Evolutionary conservation across 2,329 filamentous ascomycete genomes (phyloP).

Genomic region (Magnaporthiopsis poae): DNA sequence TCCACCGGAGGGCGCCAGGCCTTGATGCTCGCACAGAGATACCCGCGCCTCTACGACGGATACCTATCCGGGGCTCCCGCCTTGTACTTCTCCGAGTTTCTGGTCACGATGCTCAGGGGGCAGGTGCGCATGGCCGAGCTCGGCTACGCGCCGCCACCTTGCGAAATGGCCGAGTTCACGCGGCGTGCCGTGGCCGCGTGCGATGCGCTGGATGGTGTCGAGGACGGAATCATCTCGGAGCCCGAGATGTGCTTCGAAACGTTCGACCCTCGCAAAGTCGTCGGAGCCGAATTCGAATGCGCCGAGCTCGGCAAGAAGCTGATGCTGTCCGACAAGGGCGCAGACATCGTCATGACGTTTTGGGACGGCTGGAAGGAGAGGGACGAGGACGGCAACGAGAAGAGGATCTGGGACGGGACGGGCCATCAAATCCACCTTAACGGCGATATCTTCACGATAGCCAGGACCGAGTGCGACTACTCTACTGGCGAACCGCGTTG

Average conservation of each 20-base stretch:
- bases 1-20: slow-evolving; percentile 46
- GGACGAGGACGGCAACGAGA: not conserved
- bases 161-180: slow-evolving; percentile 27
- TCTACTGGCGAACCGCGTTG: not conserved
- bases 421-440: not conserved
- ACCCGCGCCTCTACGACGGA: slow-evolving; percentile 41
- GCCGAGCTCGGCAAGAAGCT: not conserved
- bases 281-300: slow-evolving; percentile 5
- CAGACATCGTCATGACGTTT: not conserved
- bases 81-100: slow-evolving; percentile 21
- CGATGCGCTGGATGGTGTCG: slow-evolving; percentile 32
- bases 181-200: slow-evolving; percentile 30
- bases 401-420: not conserved
- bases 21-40: slow-evolving; percentile 37
- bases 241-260: slow-evolving; percentile 22
- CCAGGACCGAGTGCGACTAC: not conserved
- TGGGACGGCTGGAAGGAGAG: not conserved
- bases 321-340: not conserved
- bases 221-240: slow-evolving; percentile 29
- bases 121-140: slow-evolving; percentile 22
- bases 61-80: slow-evolving; percentile 29
- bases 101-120: slow-evolving; percentile 27
- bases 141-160: slow-evolving; percentile 15
- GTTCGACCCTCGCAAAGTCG: slow-evolving; percentile 11
- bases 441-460: not conserved